Conservation (phyloP, 176 grass and related monocot genomes). For the Oryza punctata region DNA sequence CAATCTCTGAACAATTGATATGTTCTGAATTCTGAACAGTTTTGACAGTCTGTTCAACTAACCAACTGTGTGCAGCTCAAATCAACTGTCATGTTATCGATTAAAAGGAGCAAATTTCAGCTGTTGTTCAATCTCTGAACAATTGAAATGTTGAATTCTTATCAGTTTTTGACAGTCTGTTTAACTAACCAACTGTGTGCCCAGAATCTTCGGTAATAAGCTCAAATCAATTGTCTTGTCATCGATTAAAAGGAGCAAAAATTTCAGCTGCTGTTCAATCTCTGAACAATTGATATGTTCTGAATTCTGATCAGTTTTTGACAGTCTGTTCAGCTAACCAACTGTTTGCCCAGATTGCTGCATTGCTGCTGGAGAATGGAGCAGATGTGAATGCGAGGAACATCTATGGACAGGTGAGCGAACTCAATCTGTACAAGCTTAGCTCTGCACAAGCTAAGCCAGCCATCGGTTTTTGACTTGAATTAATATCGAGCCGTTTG, state of each 20-base stretch:
- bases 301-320: background rate
- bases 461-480: background rate
- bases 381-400: constrained; percentile 70
- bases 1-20: background rate
- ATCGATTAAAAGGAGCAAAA: background rate
- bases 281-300: background rate
- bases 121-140: background rate
- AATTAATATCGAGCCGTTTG: background rate
- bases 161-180: background rate
- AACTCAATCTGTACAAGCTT: background rate
- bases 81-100: background rate
- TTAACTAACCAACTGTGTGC: background rate
- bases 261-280: background rate
- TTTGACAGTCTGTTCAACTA: background rate
- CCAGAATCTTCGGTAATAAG: background rate
- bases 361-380: constrained; percentile 68
- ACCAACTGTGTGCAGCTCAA: background rate
- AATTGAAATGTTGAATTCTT: background rate
- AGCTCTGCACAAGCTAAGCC: background rate
- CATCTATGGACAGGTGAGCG: constrained; percentile 70
- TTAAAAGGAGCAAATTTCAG: background rate
- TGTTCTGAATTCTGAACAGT: background rate
- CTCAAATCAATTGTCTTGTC: background rate
- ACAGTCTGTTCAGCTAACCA: background rate
- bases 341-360: constrained; percentile 48